These are phyloP conservation scores for Huntiella savannae DNA, from an alignment of 2,329 filamentous ascomycete species.

Conservation along the genomic window DNA sequence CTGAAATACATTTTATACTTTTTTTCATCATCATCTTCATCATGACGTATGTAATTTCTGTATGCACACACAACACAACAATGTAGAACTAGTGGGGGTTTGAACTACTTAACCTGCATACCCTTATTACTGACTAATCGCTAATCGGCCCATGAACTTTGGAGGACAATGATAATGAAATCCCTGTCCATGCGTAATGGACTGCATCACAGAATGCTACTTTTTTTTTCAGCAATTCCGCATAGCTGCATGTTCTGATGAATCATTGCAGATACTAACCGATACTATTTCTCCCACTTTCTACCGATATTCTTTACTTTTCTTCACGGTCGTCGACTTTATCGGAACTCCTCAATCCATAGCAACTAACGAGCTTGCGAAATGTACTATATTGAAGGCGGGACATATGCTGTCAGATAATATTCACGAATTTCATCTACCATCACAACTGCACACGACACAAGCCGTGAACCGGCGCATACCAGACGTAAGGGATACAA, in stretches of 20 bases:
- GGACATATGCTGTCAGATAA: too few relatives aligned
- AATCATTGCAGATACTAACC: neutral
- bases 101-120: neutral
- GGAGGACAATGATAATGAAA: neutral
- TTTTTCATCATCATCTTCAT: neutral
- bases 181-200: neutral
- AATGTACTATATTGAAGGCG: too few relatives aligned
- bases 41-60: neutral
- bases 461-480: too few relatives aligned
- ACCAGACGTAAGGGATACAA: too few relatives aligned
- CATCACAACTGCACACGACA: too few relatives aligned
- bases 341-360: too few relatives aligned
- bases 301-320: neutral
- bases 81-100: neutral
- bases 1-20: neutral
- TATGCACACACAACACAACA: neutral
- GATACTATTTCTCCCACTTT: too few relatives aligned
- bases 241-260: neutral
- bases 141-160: neutral
- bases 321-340: neutral
- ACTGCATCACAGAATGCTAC: neutral
- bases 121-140: neutral
- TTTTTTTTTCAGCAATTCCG: neutral
- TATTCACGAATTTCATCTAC: too few relatives aligned
- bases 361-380: too few relatives aligned